Conservation (phyloP, 371 early-diverging fungal genomes). For the Mucor racemosus region DNA sequence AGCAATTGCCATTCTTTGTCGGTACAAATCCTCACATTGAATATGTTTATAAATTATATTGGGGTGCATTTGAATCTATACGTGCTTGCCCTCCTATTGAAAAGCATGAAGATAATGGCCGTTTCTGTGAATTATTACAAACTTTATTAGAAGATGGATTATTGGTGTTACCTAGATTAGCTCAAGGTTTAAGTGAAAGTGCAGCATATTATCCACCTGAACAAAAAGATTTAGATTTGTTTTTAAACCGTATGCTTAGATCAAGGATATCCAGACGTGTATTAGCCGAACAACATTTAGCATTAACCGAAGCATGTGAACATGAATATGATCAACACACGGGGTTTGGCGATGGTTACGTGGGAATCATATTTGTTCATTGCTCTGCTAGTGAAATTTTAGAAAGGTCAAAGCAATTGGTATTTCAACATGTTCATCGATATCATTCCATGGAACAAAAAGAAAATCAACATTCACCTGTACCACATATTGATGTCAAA, state of each 20-base stretch:
- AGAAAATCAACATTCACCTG: background rate
- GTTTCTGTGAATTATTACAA: slow-evolving; percentile 76
- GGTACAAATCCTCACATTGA: slow-evolving; percentile 93
- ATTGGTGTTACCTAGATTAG: slow-evolving; percentile 85
- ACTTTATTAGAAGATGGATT: slow-evolving; percentile 75
- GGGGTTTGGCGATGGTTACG: slow-evolving; percentile 52
- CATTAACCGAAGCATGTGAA: slow-evolving; percentile 71
- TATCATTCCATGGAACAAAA: slow-evolving; percentile 8
- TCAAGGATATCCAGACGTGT: slow-evolving; percentile 92
- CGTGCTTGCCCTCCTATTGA: slow-evolving; percentile 69
- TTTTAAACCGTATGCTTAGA: slow-evolving; percentile 88
- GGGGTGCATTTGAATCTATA: slow-evolving; percentile 85
- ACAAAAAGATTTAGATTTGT: slow-evolving; percentile 66
- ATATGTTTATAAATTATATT: slow-evolving; percentile 86
- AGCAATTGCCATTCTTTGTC: slow-evolving; percentile 89
- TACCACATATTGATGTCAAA: slow-evolving; percentile 32
- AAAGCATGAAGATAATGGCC: slow-evolving; percentile 73
- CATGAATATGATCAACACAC: slow-evolving; percentile 41
- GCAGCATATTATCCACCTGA: slow-evolving; percentile 49
- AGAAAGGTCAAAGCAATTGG: slow-evolving; percentile 38
- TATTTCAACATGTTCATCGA: slow-evolving; percentile 28
- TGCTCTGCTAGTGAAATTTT: slow-evolving; percentile 60
- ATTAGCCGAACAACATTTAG: slow-evolving; percentile 92
- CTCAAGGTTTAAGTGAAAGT: slow-evolving; percentile 85
- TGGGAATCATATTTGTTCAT: slow-evolving; percentile 65